Evolutionary conservation across 768 basidiomycete species (phyloP).

Genomic region (Mycena leptocephala): DNA sequence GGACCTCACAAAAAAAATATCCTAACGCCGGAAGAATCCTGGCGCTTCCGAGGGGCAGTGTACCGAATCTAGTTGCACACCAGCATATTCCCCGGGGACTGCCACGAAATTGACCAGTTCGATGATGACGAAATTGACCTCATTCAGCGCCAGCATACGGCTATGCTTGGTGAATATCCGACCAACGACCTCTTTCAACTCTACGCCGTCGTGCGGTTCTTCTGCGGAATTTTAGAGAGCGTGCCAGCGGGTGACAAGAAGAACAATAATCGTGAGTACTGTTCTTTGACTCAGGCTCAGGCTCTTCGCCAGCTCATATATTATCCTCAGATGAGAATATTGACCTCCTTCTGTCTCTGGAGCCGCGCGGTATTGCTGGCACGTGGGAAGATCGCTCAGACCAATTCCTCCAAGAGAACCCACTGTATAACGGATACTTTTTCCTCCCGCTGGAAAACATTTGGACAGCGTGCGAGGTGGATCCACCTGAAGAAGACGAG

Average conservation of each 20-base stretch:
- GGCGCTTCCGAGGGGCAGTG: conserved; percentile 40
- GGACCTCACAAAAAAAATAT: too few relatives aligned
- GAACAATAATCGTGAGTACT: too few relatives aligned
- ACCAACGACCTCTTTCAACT: conserved; percentile 20
- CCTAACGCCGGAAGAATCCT: conserved; percentile 41
- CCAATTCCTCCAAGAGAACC: neutral
- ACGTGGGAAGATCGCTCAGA: neutral
- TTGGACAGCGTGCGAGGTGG: too few relatives aligned
- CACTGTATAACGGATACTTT: neutral
- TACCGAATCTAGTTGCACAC: conserved; percentile 26
- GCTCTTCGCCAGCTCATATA: too few relatives aligned
- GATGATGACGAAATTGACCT: too few relatives aligned
- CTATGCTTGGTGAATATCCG: neutral
- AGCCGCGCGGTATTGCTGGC: neutral
- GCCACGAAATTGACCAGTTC: neutral
- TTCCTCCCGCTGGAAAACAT: too few relatives aligned
- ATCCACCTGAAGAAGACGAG: too few relatives aligned
- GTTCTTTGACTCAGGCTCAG: too few relatives aligned
- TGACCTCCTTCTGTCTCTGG: neutral
- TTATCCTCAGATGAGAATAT: too few relatives aligned
- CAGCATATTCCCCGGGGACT: neutral
- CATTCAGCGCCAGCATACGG: neutral
- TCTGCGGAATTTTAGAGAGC: too few relatives aligned
- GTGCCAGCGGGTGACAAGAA: too few relatives aligned
- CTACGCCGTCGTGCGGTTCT: conserved; percentile 3